phyloP scores from a whole-genome alignment of 2,329 filamentous ascomycete genomes.

The Onygenales sp. region DNA sequence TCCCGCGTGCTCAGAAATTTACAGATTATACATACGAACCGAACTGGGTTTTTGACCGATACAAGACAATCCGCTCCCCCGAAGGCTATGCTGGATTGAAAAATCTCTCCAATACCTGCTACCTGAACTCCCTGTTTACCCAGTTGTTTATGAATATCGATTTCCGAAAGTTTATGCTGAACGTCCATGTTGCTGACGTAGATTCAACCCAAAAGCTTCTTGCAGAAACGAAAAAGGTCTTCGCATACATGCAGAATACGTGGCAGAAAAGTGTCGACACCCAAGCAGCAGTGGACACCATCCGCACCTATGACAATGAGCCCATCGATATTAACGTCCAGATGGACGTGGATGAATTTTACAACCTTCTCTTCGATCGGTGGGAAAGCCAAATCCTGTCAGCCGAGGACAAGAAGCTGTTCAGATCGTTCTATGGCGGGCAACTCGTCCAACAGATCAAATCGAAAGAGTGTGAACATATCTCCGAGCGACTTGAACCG shows the following conservation, averaged over 20 bases:
- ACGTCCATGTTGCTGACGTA: constrained; percentile 47
- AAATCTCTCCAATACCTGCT: constrained; percentile 94
- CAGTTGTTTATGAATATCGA: constrained; percentile 92
- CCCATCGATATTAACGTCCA: constrained; percentile 80
- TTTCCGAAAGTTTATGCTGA: constrained; percentile 77
- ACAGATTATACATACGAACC: constrained; percentile 54
- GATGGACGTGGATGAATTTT: constrained; percentile 98
- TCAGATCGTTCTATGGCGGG: constrained; percentile 82
- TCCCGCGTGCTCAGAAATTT: constrained; percentile 15
- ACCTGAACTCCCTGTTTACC: constrained; percentile 87
- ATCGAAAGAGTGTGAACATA: constrained; percentile 86
- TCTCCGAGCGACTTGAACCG: constrained; percentile 80
- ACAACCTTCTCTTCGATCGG: constrained; percentile 83
- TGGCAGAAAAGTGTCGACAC: constrained; percentile 67
- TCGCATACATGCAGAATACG: constrained; percentile 77
- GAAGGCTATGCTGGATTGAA: constrained; percentile 82
- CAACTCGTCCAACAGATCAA: constrained; percentile 91
- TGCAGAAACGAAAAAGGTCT: constrained; percentile 67
- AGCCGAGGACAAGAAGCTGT: constrained; percentile 56
- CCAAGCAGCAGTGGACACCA: constrained; percentile 58
- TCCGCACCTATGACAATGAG: constrained; percentile 73
- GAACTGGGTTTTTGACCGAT: constrained; percentile 53
- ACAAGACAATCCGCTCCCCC: constrained; percentile 59
- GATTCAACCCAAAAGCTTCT: constrained; percentile 58
- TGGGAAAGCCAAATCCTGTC: constrained; percentile 74